These are phyloP conservation scores for Mediolabrus comicus DNA, from an alignment of 108 stramenopile species.

Conservation along the genomic window DNA sequence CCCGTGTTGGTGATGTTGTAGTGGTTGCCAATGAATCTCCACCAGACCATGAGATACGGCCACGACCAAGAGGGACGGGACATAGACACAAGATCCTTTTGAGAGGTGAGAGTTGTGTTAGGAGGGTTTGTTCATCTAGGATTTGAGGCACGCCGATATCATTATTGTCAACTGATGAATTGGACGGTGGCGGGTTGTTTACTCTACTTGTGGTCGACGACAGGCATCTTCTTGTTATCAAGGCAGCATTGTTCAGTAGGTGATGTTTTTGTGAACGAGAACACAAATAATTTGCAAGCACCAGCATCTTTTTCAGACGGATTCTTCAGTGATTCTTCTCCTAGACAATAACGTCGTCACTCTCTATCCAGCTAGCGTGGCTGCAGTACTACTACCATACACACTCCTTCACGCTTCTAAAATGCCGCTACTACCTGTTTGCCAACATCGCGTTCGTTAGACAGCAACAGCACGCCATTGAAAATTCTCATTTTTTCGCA, in stretches of 20 bases:
- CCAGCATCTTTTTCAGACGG: too few species aligned
- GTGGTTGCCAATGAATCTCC: conserved; percentile 6
- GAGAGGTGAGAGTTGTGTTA: conserved; percentile 15
- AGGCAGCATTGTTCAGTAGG: not conserved
- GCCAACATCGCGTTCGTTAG: too few species aligned
- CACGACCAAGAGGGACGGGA: conserved; percentile 18
- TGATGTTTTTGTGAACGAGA: not conserved
- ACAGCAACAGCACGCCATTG: too few species aligned
- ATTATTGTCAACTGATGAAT: not conserved
- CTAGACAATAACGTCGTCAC: too few species aligned
- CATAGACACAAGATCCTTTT: conserved; percentile 25
- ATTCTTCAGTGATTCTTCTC: too few species aligned
- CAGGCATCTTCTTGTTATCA: not conserved
- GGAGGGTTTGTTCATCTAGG: conserved; percentile 5
- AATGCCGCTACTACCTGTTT: too few species aligned
- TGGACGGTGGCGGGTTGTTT: not conserved
- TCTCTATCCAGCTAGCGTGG: too few species aligned
- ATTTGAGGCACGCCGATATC: not conserved
- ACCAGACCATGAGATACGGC: conserved; percentile 11
- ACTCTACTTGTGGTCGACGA: not conserved
- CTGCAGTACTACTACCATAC: too few species aligned
- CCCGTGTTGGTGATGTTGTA: not conserved
- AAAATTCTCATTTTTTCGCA: too few species aligned
- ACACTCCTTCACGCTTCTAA: too few species aligned
- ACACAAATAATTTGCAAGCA: not conserved